A percentile compares a stretch with the other conserved stretches of the same genome.
Evolutionary conservation across 805 yeast species (phyloP).

Genomic region (Soucietia sequanensis): DNA sequence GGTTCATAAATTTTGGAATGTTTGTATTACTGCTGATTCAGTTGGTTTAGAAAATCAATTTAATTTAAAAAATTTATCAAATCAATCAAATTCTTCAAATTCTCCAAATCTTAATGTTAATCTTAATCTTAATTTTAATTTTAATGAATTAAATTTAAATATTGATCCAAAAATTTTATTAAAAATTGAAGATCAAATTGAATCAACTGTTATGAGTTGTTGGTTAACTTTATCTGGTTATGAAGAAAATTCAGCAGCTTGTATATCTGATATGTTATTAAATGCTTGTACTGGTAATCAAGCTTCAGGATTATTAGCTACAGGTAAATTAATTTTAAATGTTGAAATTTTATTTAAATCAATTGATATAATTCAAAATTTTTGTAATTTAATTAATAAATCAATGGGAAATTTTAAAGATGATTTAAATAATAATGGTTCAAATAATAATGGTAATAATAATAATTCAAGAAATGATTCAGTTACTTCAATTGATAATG

Average conservation of each 20-base stretch:
- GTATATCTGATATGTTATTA: conserved; percentile 89
- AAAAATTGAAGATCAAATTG: conserved; percentile 63
- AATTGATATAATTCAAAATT: conserved; percentile 49
- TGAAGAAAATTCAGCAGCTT: conserved; percentile 87
- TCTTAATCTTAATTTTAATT: conserved; percentile 5
- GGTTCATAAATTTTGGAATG: conserved; percentile 97
- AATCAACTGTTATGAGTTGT: conserved; percentile 55
- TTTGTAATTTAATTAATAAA: conserved; percentile 12
- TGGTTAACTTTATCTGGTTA: conserved; percentile 87
- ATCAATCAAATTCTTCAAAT: conserved; percentile 7
- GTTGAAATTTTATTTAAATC: conserved; percentile 77
- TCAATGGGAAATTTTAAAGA: conserved; percentile 3
- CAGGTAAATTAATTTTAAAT: conserved; percentile 70
- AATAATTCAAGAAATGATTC: conserved; percentile 5
- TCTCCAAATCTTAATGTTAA: no score
- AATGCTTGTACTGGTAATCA: conserved; percentile 75
- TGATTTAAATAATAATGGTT: no score
- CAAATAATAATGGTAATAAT: no score
- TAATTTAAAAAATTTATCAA: conserved; percentile 11
- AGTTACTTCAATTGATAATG: conserved; percentile 2
- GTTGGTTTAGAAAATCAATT: conserved; percentile 42
- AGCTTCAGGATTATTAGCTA: conserved; percentile 60
- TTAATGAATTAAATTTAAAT: conserved; percentile 18
- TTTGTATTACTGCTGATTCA: conserved; percentile 62
- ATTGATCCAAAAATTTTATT: conserved; percentile 48